These are phyloP conservation scores for Brassica juncea DNA, from an alignment of 345 rosid genomes.

Conservation along the genomic window DNA sequence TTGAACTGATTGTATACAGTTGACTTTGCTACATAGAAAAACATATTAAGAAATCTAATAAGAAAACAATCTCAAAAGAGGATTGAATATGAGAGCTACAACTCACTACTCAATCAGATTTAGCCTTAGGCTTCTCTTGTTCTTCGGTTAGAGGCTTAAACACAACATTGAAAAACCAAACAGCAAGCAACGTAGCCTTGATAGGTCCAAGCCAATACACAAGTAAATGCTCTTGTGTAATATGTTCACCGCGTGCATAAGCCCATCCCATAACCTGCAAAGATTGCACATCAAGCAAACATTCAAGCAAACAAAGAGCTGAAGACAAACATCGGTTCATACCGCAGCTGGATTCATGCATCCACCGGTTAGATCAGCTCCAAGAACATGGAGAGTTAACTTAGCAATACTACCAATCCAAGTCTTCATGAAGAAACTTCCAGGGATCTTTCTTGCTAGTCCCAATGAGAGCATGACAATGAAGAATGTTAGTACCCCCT, in stretches of 20 bases:
- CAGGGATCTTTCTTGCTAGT: constrained; percentile 67
- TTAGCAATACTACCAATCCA: constrained; percentile 89
- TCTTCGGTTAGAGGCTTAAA: constrained; percentile 50
- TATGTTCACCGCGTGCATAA: constrained; percentile 90
- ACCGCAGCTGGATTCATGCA: constrained; percentile 95
- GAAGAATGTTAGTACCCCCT: constrained; percentile 76
- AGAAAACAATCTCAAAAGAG: neutral
- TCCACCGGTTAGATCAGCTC: constrained; percentile 93
- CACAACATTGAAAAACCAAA: constrained; percentile 64
- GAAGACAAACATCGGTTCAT: constrained; percentile 27
- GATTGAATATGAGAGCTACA: neutral
- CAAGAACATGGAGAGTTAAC: constrained; percentile 90
- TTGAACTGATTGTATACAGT: constrained; percentile 26
- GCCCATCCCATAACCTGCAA: constrained; percentile 98
- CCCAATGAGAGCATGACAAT: constrained; percentile 69
- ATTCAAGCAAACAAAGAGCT: neutral
- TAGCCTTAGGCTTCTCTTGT: constrained; percentile 46
- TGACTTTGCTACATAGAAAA: constrained; percentile 26
- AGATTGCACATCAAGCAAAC: constrained; percentile 4
- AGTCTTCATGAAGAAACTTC: constrained; percentile 79
- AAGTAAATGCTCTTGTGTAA: constrained; percentile 84
- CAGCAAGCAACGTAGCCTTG: constrained; percentile 76
- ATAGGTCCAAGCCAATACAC: constrained; percentile 97
- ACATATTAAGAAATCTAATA: constrained; percentile 1
- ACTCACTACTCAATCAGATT: constrained; percentile 6